Base-by-base conservation (phyloP, 2,329 filamentous ascomycete species). In the Exophiala spinifera region DNA sequence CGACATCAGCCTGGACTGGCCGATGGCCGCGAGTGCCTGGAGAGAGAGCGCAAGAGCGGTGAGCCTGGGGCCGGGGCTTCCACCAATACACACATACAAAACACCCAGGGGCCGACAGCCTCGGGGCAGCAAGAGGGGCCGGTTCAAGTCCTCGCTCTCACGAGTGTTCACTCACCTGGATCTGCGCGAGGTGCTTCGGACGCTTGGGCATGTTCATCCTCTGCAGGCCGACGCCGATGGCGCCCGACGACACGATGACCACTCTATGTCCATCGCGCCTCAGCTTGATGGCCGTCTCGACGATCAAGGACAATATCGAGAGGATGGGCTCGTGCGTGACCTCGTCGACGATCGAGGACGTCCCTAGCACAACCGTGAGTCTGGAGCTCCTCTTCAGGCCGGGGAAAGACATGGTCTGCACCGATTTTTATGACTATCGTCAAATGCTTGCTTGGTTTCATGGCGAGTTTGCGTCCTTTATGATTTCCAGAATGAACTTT, bases 311-410 rank as follows among this genome's bases (percentile, higher is more conserved):
- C 53, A 99, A 78, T 63, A 91, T 95, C 3, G 91, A 94, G 36
- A 99, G 81, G 33, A 96, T 82, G 3, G 94, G 94, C 68, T 96
- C 89, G 74, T 96, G 94, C 19, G 89, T 95, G 69, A 86, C 88
- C 71, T 99, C 94, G 74, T 97, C 90, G 61, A 99, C 91, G 64
- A 99, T 97, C n/a, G 94, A 97, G 72, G 91, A 96, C 44, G 94
- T 97, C 65, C 94, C 94, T 99, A 60, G 40, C 10, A 55, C 53
- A 2, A 60, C 33, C 1, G 51, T 55, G 21, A 61, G 55, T 33
- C 25, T 57, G 39, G 23, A 53, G 28, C 11, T 13, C 36, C 36
- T 31, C 28, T 25, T 34, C 43, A 23, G 36, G 4, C 5, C 33
- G 25, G 13, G 15, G 39, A 36, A 28, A 23, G 42, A 21, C 31